Percentiles rank a stretch among this genome's conserved stretches.
Conservation (phyloP, 257 asterid genomes). For the Rauvolfia tetraphylla region DNA sequence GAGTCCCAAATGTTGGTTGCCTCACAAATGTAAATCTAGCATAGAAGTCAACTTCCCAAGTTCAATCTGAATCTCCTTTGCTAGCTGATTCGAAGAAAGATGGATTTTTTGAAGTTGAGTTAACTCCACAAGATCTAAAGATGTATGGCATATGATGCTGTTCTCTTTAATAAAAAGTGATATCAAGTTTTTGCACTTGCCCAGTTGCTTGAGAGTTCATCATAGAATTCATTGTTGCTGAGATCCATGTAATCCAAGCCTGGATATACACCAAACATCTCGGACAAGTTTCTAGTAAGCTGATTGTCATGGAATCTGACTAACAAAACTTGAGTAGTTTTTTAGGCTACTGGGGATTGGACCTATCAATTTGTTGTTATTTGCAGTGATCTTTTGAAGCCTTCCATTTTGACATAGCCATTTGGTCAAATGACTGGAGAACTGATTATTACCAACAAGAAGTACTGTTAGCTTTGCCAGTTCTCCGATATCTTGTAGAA, state of each 20-base stretch:
- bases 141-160: too few relatives aligned
- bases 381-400: slow-evolving; percentile 15
- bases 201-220: too few relatives aligned
- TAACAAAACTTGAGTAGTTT: slow-evolving; percentile 28
- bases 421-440: slow-evolving; percentile 29
- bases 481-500: slow-evolving; percentile 10
- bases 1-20: too few relatives aligned
- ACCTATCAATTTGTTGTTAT: slow-evolving; percentile 27
- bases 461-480: neutral
- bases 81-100: too few relatives aligned
- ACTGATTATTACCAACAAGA: neutral
- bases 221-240: slow-evolving; percentile 31
- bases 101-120: slow-evolving; percentile 27
- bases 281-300: slow-evolving; percentile 17
- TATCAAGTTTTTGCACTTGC: too few relatives aligned
- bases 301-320: slow-evolving; percentile 13
- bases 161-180: too few relatives aligned
- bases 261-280: slow-evolving; percentile 32
- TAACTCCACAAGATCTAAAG: slow-evolving; percentile 19
- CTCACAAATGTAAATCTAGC: too few relatives aligned
- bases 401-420: slow-evolving; percentile 24
- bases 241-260: slow-evolving; percentile 23
- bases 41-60: too few relatives aligned
- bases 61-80: too few relatives aligned
- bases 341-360: slow-evolving; percentile 27